A percentile compares a stretch with the other conserved stretches of the same genome.
Conservation (phyloP, 2,329 filamentous ascomycete genomes). For the Fusarium bulbicola region DNA sequence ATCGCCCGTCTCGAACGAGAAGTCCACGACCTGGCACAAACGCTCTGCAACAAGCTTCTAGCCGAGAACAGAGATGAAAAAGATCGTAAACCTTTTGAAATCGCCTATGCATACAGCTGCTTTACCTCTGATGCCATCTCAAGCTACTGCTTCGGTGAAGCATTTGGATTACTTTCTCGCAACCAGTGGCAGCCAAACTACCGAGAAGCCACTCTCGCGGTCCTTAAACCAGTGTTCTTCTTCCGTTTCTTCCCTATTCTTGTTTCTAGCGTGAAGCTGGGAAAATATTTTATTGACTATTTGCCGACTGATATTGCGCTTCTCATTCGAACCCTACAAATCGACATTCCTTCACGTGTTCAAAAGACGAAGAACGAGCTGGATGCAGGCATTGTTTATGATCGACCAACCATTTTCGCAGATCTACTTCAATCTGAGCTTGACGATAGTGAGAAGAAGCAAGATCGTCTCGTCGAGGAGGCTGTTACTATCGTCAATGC, state of each 20-base stretch:
- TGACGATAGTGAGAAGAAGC: not conserved
- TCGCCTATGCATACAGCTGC: slow-evolving; percentile 12
- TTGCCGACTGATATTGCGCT: not conserved
- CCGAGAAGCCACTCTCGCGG: slow-evolving; percentile 15
- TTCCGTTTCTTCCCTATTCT: slow-evolving; percentile 10
- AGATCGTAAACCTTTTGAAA: not conserved
- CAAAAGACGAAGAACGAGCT: slow-evolving; percentile 5
- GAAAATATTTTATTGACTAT: not conserved
- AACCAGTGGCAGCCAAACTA: slow-evolving; percentile 9
- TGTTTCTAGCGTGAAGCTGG: slow-evolving; percentile 3
- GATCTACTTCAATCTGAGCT: slow-evolving; percentile 10
- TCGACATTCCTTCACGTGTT: slow-evolving; percentile 6
- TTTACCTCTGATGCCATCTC: slow-evolving; percentile 13
- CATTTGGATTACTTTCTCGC: not conserved
- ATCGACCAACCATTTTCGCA: slow-evolving; percentile 6
- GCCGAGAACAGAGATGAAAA: not conserved
- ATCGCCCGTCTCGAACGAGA: not conserved
- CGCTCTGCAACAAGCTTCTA: not conserved
- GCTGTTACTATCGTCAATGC: slow-evolving; percentile 10
- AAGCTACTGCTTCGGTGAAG: slow-evolving; percentile 13
- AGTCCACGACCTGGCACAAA: slow-evolving; percentile 6
- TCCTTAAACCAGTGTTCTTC: slow-evolving; percentile 17
- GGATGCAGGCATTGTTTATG: slow-evolving; percentile 1
- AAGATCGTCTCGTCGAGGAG: not conserved
- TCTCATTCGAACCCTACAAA: slow-evolving; percentile 1